These are phyloP conservation scores for Plasmopara viticola DNA, from an alignment of 352 stramenopile genomes.

Conservation along the genomic window DNA sequence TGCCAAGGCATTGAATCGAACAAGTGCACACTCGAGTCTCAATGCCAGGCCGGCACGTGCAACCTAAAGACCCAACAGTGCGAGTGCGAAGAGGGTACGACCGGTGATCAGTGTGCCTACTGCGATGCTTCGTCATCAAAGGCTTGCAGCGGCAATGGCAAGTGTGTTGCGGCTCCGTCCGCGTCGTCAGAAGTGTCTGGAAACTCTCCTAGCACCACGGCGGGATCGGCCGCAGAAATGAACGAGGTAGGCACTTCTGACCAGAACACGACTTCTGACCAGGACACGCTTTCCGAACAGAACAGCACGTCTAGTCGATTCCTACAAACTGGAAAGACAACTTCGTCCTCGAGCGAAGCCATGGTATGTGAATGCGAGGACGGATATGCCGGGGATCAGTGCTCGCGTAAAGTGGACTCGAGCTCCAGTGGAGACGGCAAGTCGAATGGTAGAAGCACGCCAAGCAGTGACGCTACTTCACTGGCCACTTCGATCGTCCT, in stretches of 20 bases:
- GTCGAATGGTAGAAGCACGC: constrained; percentile 18
- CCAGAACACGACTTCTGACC: constrained; percentile 9
- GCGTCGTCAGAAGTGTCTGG: constrained; percentile 3
- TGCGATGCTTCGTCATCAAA: constrained; percentile 49
- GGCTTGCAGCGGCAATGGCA: constrained; percentile 57
- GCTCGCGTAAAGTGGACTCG: constrained; percentile 42
- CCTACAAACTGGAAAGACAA: constrained; percentile 24
- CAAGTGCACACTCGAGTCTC: constrained; percentile 53
- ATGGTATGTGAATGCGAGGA: constrained; percentile 52
- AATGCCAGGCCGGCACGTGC: constrained; percentile 62
- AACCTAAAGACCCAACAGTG: constrained; percentile 58
- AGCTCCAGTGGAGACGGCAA: constrained; percentile 17
- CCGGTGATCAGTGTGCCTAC: constrained; percentile 59
- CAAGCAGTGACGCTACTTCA: constrained; percentile 22
- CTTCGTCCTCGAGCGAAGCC: constrained; percentile 18
- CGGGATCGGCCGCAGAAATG: constrained; percentile 10
- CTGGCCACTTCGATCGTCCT: constrained; percentile 26
- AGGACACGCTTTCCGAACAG: neutral
- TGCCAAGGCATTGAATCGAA: constrained; percentile 72
- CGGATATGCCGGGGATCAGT: constrained; percentile 56
- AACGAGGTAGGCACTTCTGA: constrained; percentile 14
- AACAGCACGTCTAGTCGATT: constrained; percentile 11
- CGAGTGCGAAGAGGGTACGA: constrained; percentile 54
- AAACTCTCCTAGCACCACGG: constrained; percentile 21
- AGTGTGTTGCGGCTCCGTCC: constrained; percentile 33